Percentiles rank a stretch among this genome's conserved stretches.
These are phyloP conservation scores for Curvularia eragrostidis DNA, from an alignment of 2,329 filamentous ascomycete species.

Conservation along the genomic window DNA sequence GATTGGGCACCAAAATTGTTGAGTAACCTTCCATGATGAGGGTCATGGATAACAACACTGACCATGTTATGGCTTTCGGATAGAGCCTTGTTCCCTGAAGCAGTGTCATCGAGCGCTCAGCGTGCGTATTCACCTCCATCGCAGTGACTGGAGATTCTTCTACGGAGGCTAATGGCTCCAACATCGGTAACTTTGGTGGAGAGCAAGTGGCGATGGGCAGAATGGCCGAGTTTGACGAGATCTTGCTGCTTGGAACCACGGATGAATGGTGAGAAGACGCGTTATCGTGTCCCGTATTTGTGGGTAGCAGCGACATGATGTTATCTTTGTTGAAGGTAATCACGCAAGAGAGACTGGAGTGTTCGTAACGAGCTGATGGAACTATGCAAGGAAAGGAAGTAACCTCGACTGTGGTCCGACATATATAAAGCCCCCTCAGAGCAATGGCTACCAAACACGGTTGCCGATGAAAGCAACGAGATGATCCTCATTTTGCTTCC, in stretches of 20 bases:
- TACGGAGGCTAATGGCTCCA: background rate
- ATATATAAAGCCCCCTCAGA: background rate
- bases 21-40: slow-evolving; percentile 91
- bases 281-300: background rate
- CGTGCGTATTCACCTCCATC: slow-evolving; percentile 1
- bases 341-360: background rate
- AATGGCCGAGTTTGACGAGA: slow-evolving; percentile 4
- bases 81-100: slow-evolving; percentile 76
- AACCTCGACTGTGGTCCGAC: background rate
- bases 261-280: background rate
- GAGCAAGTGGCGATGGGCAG: background rate
- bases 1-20: slow-evolving; percentile 76
- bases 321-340: background rate
- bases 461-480: background rate
- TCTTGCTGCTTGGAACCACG: background rate
- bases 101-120: slow-evolving; percentile 53
- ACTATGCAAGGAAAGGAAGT: too few relatives aligned
- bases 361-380: background rate
- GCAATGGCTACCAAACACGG: background rate
- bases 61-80: slow-evolving; percentile 85
- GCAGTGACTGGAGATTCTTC: background rate
- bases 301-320: background rate
- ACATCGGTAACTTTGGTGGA: background rate
- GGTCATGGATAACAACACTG: slow-evolving; percentile 78
- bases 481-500: background rate